Conservation (phyloP, 2,329 filamentous ascomycete genomes). For the Trichoderma oligosporum region DNA sequence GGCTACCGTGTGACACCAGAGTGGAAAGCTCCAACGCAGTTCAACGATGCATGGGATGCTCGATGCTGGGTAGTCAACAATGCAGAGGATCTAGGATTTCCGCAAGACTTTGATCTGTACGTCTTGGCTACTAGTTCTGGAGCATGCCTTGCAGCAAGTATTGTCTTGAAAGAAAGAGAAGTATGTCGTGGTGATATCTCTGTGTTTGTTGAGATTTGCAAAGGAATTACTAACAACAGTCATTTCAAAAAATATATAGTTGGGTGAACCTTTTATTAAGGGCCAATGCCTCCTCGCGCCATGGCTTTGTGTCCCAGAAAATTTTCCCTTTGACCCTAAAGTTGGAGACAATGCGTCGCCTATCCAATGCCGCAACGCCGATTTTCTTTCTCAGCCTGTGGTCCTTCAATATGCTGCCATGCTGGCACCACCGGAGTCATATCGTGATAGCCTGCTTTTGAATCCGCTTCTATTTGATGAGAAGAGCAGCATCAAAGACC, state of each 20-base stretch:
- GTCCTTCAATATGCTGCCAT: not conserved
- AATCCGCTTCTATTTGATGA: not conserved
- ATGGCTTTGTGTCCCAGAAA: not conserved
- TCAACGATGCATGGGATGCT: conserved; percentile 3
- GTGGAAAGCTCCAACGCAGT: not conserved
- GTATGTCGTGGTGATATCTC: not conserved
- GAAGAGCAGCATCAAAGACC: not conserved
- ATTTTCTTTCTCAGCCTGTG: not conserved
- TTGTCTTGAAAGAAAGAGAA: not conserved
- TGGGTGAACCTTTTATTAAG: not conserved
- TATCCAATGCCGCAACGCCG: not conserved
- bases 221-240: not conserved
- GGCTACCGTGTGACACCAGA: not conserved
- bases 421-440: not conserved
- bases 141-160: not conserved
- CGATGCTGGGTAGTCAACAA: not conserved
- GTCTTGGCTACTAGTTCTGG: not conserved
- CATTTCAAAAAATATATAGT: not conserved
- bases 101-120: not conserved
- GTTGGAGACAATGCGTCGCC: not conserved
- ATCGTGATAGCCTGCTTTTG: not conserved
- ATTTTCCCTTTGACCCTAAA: not conserved
- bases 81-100: not conserved
- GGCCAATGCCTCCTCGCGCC: not conserved
- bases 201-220: no score